These are phyloP conservation scores for Priceomyces castillae DNA, from an alignment of 805 yeast species.

Conservation along the genomic window DNA sequence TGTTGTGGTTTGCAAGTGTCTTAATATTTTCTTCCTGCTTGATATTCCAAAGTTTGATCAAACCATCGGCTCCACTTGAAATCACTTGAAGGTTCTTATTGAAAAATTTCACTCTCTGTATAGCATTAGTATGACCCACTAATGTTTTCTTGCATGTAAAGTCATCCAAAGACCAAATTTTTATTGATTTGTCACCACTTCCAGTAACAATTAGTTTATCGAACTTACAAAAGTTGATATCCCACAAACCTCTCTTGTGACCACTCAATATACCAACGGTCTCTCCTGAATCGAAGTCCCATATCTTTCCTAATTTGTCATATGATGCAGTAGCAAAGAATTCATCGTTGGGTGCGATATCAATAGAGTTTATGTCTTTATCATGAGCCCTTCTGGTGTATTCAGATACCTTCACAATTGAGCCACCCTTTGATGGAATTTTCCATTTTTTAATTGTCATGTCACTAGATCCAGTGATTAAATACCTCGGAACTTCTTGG, in stretches of 20 bases:
- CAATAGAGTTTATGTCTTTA: slow-evolving; percentile 88
- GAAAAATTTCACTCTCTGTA: slow-evolving; percentile 75
- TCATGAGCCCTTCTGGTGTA: slow-evolving; percentile 96
- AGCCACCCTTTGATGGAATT: slow-evolving; percentile 48
- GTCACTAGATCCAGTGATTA: slow-evolving; percentile 83
- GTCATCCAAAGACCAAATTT: slow-evolving; percentile 83
- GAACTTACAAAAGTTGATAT: slow-evolving; percentile 73
- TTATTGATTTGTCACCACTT: slow-evolving; percentile 90
- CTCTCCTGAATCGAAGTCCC: slow-evolving; percentile 88
- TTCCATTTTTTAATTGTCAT: slow-evolving; percentile 85
- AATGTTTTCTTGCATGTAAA: slow-evolving; percentile 75
- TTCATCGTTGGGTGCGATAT: slow-evolving; percentile 87
- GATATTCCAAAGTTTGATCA: slow-evolving; percentile 86
- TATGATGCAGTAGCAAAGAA: slow-evolving; percentile 90
- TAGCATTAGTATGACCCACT: slow-evolving; percentile 93
- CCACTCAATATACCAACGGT: slow-evolving; percentile 80
- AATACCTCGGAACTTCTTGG: slow-evolving; percentile 52
- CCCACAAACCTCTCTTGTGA: slow-evolving; percentile 95
- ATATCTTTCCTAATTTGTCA: slow-evolving; percentile 86
- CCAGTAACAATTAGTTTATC: slow-evolving; percentile 77
- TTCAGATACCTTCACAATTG: slow-evolving; percentile 57
- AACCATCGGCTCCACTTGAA: slow-evolving; percentile 86
- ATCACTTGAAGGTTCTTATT: slow-evolving; percentile 65
- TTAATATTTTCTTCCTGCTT: slow-evolving; percentile 65
- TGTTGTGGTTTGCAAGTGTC: slow-evolving; percentile 87